Evolutionary conservation across 163 green algal genomes (phyloP).

Genomic region (Chloromonas sp.): DNA sequence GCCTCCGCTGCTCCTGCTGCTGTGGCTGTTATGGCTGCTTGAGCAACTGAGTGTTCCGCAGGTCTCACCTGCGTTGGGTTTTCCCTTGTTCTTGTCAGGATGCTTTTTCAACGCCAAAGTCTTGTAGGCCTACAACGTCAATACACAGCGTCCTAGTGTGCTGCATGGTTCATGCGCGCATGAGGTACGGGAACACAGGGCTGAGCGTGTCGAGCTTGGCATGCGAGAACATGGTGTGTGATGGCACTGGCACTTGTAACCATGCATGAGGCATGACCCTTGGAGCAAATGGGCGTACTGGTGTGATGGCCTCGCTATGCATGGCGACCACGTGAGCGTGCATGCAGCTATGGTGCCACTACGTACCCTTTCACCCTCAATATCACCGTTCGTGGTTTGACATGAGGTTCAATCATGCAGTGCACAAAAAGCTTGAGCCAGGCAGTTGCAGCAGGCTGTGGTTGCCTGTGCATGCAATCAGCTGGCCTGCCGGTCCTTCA

Average conservation of each 20-base stretch:
- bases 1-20: not conserved
- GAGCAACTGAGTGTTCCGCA: not conserved
- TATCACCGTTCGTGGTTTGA: too few species aligned
- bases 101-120: conserved; percentile 72
- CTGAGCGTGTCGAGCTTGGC: too few species aligned
- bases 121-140: conserved; percentile 58
- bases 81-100: conserved; percentile 77
- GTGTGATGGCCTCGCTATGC: too few species aligned
- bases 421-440: too few species aligned
- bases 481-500: not conserved
- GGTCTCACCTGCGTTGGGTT: conserved; percentile 56
- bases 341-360: not conserved
- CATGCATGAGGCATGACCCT: too few species aligned
- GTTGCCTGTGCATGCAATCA: not conserved
- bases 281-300: too few species aligned
- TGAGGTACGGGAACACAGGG: too few species aligned
- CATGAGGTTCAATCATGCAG: too few species aligned
- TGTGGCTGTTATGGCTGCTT: not conserved
- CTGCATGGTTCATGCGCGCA: too few species aligned
- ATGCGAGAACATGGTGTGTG: too few species aligned
- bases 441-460: not conserved
- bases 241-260: too few species aligned
- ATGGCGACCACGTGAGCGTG: not conserved
- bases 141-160: not conserved
- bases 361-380: too few species aligned